These are phyloP conservation scores for Phalaenopsis hybrid DNA, from an alignment of 116 monocot genomes.

Conservation along the genomic window DNA sequence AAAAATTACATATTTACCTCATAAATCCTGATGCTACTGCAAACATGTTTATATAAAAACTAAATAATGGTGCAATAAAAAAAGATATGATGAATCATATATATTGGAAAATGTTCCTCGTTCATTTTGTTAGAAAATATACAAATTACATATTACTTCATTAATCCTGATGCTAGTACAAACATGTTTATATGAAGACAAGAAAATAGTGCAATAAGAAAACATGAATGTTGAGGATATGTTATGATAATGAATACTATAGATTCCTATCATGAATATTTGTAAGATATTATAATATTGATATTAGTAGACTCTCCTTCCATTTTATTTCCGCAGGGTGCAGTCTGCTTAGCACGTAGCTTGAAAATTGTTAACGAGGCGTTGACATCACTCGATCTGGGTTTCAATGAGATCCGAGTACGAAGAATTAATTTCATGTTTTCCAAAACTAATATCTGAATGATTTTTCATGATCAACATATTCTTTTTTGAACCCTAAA, in stretches of 20 bases:
- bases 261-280: no score
- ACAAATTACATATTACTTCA: no score
- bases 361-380: constrained; percentile 93
- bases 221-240: no score
- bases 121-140: neutral
- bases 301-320: neutral
- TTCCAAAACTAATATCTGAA: neutral
- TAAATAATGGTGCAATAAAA: no score
- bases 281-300: no score
- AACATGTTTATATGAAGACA: no score
- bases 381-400: constrained; percentile 81
- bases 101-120: neutral
- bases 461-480: neutral
- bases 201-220: no score
- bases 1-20: no score
- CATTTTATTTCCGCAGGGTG: constrained; percentile 46
- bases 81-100: neutral
- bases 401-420: constrained; percentile 98
- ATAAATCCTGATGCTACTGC: no score
- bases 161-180: no score
- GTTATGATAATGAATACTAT: no score
- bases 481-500: neutral
- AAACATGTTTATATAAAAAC: no score
- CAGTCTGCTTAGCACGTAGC: constrained; percentile 76
- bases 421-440: neutral